Evolutionary conservation across 2,329 filamentous ascomycete genomes (phyloP).

Genomic region (Endocalyx cinctus): DNA sequence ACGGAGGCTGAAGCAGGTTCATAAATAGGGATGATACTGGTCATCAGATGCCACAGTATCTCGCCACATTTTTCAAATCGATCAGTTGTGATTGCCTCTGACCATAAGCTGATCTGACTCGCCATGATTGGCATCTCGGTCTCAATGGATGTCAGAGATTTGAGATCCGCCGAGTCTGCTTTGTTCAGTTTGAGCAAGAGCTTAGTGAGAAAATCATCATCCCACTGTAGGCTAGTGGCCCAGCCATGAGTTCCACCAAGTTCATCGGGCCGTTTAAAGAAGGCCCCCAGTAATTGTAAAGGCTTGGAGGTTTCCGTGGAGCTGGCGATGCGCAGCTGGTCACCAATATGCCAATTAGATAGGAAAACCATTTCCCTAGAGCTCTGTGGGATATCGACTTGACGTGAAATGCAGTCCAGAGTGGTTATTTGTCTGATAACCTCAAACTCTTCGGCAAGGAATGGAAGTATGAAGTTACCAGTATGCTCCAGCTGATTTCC

Average conservation of each 20-base stretch:
- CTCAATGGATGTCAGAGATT: constrained; percentile 59
- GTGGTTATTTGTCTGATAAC: constrained; percentile 48
- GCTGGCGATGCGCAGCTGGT: constrained; percentile 39
- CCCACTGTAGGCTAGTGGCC: too few species aligned
- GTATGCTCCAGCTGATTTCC: constrained; percentile 41
- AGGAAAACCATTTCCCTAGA: constrained; percentile 41
- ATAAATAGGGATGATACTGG: constrained; percentile 36
- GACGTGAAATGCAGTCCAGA: constrained; percentile 30
- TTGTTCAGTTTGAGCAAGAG: constrained; percentile 52
- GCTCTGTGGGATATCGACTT: constrained; percentile 16
- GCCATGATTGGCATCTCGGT: constrained; percentile 59
- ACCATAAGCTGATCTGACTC: constrained; percentile 47
- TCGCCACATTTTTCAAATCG: constrained; percentile 44
- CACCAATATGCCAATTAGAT: constrained; percentile 39
- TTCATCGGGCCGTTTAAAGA: constrained; percentile 36
- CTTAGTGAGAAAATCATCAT: constrained; percentile 42
- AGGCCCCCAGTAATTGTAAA: constrained; percentile 44
- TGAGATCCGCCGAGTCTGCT: constrained; percentile 50
- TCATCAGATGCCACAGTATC: constrained; percentile 42
- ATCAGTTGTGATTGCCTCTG: constrained; percentile 44
- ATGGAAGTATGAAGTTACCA: constrained; percentile 34
- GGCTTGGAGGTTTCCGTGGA: constrained; percentile 31
- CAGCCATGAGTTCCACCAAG: constrained; percentile 9
- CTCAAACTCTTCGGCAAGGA: constrained; percentile 53
- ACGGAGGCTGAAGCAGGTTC: constrained; percentile 25